phyloP scores from a whole-genome alignment of 495 filamentous ascomycete species.

The Annulohypoxylon moriforme region DNA sequence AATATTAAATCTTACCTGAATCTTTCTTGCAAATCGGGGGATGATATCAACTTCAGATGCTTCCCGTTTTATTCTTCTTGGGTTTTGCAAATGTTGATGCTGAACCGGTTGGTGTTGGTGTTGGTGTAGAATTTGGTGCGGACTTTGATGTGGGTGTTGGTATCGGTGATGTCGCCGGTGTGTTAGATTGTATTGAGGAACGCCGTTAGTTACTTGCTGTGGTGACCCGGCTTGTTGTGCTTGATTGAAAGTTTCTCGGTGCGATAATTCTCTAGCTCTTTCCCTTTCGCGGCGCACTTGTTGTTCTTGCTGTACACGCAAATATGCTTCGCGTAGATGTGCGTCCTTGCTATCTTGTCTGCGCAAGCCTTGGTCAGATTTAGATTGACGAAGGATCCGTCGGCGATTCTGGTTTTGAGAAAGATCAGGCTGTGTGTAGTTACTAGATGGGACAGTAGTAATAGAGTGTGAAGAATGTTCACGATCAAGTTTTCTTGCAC shows the following conservation, averaged over 20 bases:
- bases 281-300: not conserved
- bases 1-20: not conserved
- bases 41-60: not conserved
- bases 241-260: not conserved
- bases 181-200: not conserved
- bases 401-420: not conserved
- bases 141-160: not conserved
- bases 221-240: not conserved
- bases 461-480: not conserved
- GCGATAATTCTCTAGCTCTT: not conserved
- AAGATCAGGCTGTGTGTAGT: not conserved
- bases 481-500: not conserved
- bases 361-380: not conserved
- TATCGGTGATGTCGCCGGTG: not conserved
- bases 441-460: not conserved
- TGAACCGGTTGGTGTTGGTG: not conserved
- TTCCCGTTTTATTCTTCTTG: not conserved
- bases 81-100: not conserved
- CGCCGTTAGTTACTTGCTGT: not conserved
- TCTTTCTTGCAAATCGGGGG: not conserved
- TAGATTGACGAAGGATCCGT: not conserved
- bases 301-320: not conserved
- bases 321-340: not conserved
- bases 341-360: not conserved
- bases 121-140: no score